Evolutionary conservation across 305 asterid genomes (phyloP), one percentile per base, ranked within the genome.

Genomic region (Fraxinus xanthoxyloides): DNA sequence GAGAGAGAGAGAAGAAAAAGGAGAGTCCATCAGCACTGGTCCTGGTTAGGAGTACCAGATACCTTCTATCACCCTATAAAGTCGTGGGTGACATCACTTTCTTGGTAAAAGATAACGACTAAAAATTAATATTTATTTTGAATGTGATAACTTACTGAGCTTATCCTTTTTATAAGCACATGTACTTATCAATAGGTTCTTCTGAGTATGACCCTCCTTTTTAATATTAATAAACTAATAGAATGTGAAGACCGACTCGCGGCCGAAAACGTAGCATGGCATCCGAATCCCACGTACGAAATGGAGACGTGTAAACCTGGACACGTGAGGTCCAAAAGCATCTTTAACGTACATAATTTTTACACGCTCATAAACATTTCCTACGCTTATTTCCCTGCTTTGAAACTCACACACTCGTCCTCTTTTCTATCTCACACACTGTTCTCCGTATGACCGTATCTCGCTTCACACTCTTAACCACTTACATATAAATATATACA

Each of bases 141-240:
- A 1, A 12, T 13, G 7, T 51, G 63, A 51, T n/a, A 54, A 6
- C 7, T 19, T 0, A 0, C 0, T 0, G 0, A 0, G 4, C 17
- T 9, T 63, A 9, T 63, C 34, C 8, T 0, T 23, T 1, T 0
- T 63, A 26, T 23, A 63, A 63, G 10, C 4, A 0, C 0, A 0
- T 0, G 0, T 0, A 1, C 72, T 9, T 63, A 24, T 63, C 72
- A n/a, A 24, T 26, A 54, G 1, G 31, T 5, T 26, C 3, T 0
- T 0, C 0, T 1, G 13, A 4, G 3, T 63, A 63, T 63, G 34
- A 63, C 15, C 5, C 7, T 1, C 5, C 30, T 9, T 61, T 61
- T 24, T 24, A 63, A 24, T 21, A 61, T 61, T 21, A 23, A 61
- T 19, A 7, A 61, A 23, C 12, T 19, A 56, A n/a, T 56, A 7